Conservation (phyloP, 177 flowering plant species). For the Vitis hybrid region DNA sequence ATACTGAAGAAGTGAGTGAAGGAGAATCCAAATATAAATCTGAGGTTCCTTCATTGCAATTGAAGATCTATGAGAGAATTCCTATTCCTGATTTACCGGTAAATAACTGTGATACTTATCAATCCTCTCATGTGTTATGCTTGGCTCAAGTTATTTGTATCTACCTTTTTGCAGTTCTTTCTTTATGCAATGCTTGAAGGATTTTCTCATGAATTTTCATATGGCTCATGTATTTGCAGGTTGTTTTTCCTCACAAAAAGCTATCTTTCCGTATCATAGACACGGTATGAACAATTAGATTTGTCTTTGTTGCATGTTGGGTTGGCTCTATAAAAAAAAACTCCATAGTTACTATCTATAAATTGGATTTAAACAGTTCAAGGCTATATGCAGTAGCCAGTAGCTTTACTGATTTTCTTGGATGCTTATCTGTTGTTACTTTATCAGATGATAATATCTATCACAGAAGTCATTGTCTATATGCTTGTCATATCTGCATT, state of each 20-base stretch:
- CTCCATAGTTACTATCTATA: background rate
- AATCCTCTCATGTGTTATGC: constrained; percentile 3
- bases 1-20: constrained; percentile 50
- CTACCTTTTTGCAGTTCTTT: background rate
- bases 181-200: background rate
- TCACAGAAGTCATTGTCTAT: background rate
- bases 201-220: background rate
- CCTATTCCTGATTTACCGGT: constrained; percentile 98
- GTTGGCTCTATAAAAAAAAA: background rate
- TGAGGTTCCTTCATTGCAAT: constrained; percentile 60
- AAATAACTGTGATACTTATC: constrained; percentile 25
- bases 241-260: constrained; percentile 95
- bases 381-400: background rate
- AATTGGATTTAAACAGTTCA: background rate
- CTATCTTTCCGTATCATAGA: constrained; percentile 93
- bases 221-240: constrained; percentile 43
- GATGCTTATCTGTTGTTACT: background rate
- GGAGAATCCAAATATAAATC: constrained; percentile 21
- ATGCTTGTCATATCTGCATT: background rate
- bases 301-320: background rate
- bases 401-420: background rate
- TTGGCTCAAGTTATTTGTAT: constrained; percentile 5
- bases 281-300: constrained; percentile 52
- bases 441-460: background rate
- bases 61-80: constrained; percentile 86